Percentiles rank a stretch among this genome's conserved stretches.
phyloP scores from a whole-genome alignment of 2,329 filamentous ascomycete species.

The Thelonectria rubi region DNA sequence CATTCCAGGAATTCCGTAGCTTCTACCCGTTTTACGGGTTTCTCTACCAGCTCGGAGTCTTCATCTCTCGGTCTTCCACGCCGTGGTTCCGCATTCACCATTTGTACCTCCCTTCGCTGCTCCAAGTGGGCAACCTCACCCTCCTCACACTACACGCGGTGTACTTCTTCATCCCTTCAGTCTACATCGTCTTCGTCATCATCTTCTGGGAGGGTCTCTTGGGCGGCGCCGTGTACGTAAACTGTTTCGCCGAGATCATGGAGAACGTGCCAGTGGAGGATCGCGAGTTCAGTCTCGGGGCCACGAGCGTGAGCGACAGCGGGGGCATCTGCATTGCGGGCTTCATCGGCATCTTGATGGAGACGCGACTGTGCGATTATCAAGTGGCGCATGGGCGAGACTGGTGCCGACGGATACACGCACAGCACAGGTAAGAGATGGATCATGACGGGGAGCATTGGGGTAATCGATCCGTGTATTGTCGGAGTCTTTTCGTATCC shows the following conservation, averaged over 20 bases:
- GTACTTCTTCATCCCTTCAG: slow-evolving; percentile 81
- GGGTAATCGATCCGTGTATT: slow-evolving; percentile 1
- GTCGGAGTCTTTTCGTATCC: slow-evolving; percentile 4
- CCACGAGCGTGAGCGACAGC: slow-evolving; percentile 91
- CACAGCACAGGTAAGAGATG: slow-evolving; percentile 32
- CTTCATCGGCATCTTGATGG: slow-evolving; percentile 82
- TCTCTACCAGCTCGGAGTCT: slow-evolving; percentile 94
- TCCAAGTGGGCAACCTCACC: slow-evolving; percentile 82
- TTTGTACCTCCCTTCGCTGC: slow-evolving; percentile 81
- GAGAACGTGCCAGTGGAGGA: slow-evolving; percentile 80
- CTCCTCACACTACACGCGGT: slow-evolving; percentile 80
- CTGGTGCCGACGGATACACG: slow-evolving; percentile 70
- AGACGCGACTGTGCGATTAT: slow-evolving; percentile 83
- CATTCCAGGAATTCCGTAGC: slow-evolving; percentile 81
- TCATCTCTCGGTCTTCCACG: slow-evolving; percentile 90
- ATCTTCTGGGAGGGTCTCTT: slow-evolving; percentile 95
- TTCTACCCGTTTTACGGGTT: slow-evolving; percentile 97
- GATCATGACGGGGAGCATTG: slow-evolving; percentile 1
- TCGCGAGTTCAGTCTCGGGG: slow-evolving; percentile 89
- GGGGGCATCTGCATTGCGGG: slow-evolving; percentile 90
- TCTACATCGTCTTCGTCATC: slow-evolving; percentile 85
- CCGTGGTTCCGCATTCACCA: slow-evolving; percentile 84
- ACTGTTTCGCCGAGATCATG: slow-evolving; percentile 93
- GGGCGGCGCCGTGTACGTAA: slow-evolving; percentile 92
- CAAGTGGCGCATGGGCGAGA: slow-evolving; percentile 83